Conservation (phyloP, 305 asterid species). For the Andrographis paniculata region DNA sequence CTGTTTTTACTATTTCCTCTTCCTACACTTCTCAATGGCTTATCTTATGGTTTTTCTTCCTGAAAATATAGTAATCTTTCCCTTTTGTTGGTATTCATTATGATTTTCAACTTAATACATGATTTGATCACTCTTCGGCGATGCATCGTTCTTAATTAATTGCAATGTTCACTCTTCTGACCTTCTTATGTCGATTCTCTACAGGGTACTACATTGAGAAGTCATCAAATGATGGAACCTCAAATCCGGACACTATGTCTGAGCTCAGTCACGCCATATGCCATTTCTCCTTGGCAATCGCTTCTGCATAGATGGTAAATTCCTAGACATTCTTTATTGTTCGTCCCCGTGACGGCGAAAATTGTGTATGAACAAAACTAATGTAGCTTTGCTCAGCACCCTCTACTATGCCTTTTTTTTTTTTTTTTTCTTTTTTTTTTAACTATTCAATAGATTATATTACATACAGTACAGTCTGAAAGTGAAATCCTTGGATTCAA, state of each 20-base stretch:
- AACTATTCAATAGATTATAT: no score
- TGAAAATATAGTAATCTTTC: no score
- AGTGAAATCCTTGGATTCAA: no score
- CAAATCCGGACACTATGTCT: background rate
- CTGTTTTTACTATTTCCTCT: background rate
- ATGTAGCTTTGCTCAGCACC: no score
- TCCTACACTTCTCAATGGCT: background rate
- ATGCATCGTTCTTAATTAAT: background rate
- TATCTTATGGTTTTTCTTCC: background rate
- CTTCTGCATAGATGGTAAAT: slow-evolving; percentile 1
- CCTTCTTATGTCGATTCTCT: background rate
- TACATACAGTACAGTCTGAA: no score
- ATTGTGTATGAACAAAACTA: background rate
- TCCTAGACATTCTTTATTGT: background rate
- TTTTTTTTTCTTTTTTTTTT: no score
- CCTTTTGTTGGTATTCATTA: no score
- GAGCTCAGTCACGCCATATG: background rate
- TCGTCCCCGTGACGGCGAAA: background rate
- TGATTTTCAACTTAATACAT: no score
- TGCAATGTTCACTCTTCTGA: background rate
- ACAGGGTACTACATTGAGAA: slow-evolving; percentile 10
- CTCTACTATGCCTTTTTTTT: no score
- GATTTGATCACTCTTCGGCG: background rate
- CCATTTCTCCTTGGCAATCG: background rate
- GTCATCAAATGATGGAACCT: slow-evolving; percentile 11